A percentile compares a stretch with the other conserved stretches of the same genome.
phyloP scores from a whole-genome alignment of 164 flowering plant genomes.

The grape (Vitis vinifera) region DNA sequence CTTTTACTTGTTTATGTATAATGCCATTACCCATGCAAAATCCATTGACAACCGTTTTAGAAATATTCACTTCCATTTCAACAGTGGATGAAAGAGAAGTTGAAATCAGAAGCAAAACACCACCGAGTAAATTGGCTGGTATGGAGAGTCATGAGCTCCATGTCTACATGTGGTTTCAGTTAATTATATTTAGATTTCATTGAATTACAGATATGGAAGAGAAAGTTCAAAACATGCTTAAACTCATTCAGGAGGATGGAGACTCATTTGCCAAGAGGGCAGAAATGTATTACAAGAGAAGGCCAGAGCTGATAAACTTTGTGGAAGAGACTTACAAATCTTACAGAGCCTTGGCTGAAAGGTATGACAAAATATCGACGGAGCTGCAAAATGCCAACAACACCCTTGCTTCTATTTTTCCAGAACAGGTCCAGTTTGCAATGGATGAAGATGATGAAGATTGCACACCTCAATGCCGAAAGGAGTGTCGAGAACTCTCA shows the following conservation, averaged over 20 bases:
- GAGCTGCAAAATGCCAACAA: slow-evolving; percentile 69
- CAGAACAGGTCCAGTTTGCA: slow-evolving; percentile 58
- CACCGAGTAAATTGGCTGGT: not conserved
- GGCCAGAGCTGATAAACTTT: slow-evolving; percentile 72
- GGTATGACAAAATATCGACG: slow-evolving; percentile 61
- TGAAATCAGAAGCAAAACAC: not conserved
- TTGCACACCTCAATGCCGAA: slow-evolving; percentile 17
- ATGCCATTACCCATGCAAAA: too few species aligned
- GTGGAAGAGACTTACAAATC: slow-evolving; percentile 70
- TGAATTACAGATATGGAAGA: slow-evolving; percentile 64
- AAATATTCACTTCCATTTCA: not conserved
- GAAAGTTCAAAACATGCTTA: slow-evolving; percentile 45
- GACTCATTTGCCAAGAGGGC: slow-evolving; percentile 83
- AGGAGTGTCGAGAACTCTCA: slow-evolving; percentile 17
- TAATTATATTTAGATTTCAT: not conserved
- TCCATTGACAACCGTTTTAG: too few species aligned
- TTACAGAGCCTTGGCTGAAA: slow-evolving; percentile 68
- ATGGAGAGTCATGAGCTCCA: not conserved
- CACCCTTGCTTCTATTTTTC: slow-evolving; percentile 64
- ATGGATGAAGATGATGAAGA: slow-evolving; percentile 59
- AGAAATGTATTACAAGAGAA: slow-evolving; percentile 82
- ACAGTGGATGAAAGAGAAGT: not conserved
- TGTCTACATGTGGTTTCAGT: not conserved
- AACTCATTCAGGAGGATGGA: slow-evolving; percentile 65
- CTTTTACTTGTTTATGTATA: too few species aligned